These are phyloP conservation scores for Corynespora cassiicola DNA, from an alignment of 2,329 filamentous ascomycete species.

Conservation along the genomic window DNA sequence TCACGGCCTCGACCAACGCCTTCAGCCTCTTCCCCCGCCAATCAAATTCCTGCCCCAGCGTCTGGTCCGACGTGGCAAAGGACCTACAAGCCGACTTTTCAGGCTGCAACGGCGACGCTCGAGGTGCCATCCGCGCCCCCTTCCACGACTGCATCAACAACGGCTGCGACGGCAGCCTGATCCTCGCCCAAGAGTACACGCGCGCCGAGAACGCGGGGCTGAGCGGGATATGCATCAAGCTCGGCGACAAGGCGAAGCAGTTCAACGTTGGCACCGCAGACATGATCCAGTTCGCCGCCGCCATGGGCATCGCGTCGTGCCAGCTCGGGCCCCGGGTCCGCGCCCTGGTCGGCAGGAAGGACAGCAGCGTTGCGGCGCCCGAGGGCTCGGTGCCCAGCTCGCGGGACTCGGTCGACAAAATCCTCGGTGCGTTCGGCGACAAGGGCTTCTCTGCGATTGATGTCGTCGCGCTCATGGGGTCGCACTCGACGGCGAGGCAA, in stretches of 20 bases:
- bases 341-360: slow-evolving; percentile 27
- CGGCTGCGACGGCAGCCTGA: slow-evolving; percentile 33
- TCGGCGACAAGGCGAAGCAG: slow-evolving; percentile 45
- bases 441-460: slow-evolving; percentile 36
- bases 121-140: slow-evolving; percentile 25
- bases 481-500: slow-evolving; percentile 36
- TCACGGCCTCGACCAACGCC: slow-evolving; percentile 14
- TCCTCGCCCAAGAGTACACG: slow-evolving; percentile 31
- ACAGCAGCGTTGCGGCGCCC: slow-evolving; percentile 20
- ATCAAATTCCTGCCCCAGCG: slow-evolving; percentile 18
- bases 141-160: slow-evolving; percentile 39
- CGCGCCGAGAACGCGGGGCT: slow-evolving; percentile 53
- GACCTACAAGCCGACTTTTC: slow-evolving; percentile 22
- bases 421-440: slow-evolving; percentile 29
- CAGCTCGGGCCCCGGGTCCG: slow-evolving; percentile 27
- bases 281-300: slow-evolving; percentile 35
- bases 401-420: slow-evolving; percentile 19
- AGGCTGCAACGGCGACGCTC: slow-evolving; percentile 27
- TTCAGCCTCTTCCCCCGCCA: slow-evolving; percentile 16
- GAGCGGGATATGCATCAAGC: slow-evolving; percentile 45
- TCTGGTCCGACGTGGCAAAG: slow-evolving; percentile 23
- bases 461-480: slow-evolving; percentile 41
- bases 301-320: slow-evolving; percentile 27
- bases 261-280: slow-evolving; percentile 41
- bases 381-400: slow-evolving; percentile 19